These are phyloP conservation scores for Ustilago sp. DNA, from an alignment of 1,284 basidiomycete genomes.

Conservation along the genomic window DNA sequence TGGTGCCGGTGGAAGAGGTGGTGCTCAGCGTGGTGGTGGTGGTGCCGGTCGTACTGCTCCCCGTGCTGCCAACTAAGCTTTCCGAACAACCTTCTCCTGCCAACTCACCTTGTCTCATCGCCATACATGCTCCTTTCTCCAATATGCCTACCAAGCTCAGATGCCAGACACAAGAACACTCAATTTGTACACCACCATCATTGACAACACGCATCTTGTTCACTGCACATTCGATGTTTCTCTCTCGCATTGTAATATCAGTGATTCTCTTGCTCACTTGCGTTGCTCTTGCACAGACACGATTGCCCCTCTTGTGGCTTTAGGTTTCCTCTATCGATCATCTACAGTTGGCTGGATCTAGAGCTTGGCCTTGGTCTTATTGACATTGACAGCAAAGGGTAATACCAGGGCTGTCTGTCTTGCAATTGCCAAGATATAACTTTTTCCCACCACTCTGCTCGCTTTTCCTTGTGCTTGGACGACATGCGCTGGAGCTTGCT, in stretches of 20 bases:
- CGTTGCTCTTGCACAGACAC: background rate
- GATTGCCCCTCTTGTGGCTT: background rate
- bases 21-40: conserved; percentile 23
- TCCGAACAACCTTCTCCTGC: background rate
- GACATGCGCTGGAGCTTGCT: conserved; percentile 2
- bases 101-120: too few species aligned
- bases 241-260: conserved; percentile 5
- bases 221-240: background rate
- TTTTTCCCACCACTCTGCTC: background rate
- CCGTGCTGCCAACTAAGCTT: conserved; percentile 21
- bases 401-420: conserved; percentile 44
- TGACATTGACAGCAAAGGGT: conserved; percentile 38
- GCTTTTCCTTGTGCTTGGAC: conserved; percentile 7
- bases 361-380: conserved; percentile 30
- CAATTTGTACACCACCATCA: conserved; percentile 1
- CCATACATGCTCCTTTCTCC: too few species aligned
- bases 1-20: conserved; percentile 12
- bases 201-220: too few species aligned
- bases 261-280: background rate
- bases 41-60: conserved; percentile 1
- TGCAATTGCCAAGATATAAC: conserved; percentile 38
- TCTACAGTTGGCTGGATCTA: background rate
- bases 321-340: background rate
- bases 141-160: too few species aligned
- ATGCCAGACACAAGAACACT: background rate